Evolutionary conservation across 768 basidiomycete genomes (phyloP).

Genomic region (Albatrellus ellisii): DNA sequence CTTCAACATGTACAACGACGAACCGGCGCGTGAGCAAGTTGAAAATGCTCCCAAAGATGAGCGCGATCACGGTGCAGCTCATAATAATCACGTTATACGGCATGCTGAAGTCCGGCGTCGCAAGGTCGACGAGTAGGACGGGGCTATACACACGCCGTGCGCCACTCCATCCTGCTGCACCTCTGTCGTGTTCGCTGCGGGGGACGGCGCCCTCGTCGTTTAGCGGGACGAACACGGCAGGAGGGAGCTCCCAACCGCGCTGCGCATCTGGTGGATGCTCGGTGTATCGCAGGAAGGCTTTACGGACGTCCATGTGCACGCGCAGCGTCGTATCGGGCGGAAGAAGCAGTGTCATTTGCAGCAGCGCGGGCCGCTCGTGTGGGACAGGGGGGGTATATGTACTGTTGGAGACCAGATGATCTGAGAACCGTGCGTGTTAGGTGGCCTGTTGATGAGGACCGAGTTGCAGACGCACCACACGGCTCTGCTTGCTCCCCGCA

Average conservation of each 20-base stretch:
- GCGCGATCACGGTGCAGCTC: conserved; percentile 79
- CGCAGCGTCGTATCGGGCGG: conserved; percentile 53
- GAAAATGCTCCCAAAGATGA: conserved; percentile 89
- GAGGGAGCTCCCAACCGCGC: conserved; percentile 87
- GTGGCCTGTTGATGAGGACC: neutral
- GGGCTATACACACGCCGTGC: conserved; percentile 57
- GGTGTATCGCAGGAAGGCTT: conserved; percentile 83
- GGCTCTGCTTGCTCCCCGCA: conserved; percentile 33
- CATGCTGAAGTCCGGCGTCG: conserved; percentile 99
- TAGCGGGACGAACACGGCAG: conserved; percentile 58
- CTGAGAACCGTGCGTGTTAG: conserved; percentile 22
- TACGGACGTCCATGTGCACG: conserved; percentile 62
- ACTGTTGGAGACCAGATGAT: conserved; percentile 49
- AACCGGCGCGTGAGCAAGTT: conserved; percentile 77
- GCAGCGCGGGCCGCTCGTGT: conserved; percentile 61
- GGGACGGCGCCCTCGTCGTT: neutral
- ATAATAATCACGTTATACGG: conserved; percentile 99
- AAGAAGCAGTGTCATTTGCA: conserved; percentile 60
- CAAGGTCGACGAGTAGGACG: conserved; percentile 77
- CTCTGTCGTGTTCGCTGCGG: neutral
- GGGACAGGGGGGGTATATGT: conserved; percentile 56
- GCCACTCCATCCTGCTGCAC: conserved; percentile 1
- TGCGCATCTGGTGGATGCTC: conserved; percentile 95
- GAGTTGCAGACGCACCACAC: conserved; percentile 27
- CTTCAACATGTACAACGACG: conserved; percentile 34